These are phyloP conservation scores for Hemisphaericaspora lyxosophila DNA, from an alignment of 1,139 yeast species.

Conservation along the genomic window DNA sequence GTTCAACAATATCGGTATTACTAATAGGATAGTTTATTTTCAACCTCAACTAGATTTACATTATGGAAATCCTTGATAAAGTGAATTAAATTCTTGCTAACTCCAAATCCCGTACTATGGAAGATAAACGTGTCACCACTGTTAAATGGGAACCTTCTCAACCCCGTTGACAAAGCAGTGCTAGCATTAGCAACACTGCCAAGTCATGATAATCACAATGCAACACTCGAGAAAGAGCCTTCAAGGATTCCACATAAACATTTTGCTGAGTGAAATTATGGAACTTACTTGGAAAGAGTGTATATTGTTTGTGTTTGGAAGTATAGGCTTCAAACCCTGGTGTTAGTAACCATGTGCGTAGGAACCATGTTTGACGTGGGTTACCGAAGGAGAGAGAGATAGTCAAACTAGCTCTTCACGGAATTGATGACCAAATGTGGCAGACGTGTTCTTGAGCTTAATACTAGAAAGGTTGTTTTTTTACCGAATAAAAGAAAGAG, in stretches of 20 bases:
- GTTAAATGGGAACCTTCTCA: conserved; percentile 51
- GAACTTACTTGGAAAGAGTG: conserved; percentile 42
- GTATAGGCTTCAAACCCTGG: conserved; percentile 28
- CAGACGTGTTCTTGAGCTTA: neutral
- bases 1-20: conserved; percentile 43
- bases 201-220: conserved; percentile 42
- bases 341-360: conserved; percentile 49
- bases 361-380: conserved; percentile 46
- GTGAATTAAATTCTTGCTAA: conserved; percentile 52
- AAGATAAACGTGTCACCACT: conserved; percentile 53
- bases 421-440: neutral
- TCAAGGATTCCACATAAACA: conserved; percentile 28
- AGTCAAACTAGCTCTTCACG: conserved; percentile 15
- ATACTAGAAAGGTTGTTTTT: too few relatives aligned
- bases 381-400: conserved; percentile 15
- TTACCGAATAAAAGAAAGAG: neutral
- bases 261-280: conserved; percentile 18
- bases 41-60: conserved; percentile 40
- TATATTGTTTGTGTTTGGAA: conserved; percentile 24
- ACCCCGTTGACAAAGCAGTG: conserved; percentile 54
- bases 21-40: conserved; percentile 48
- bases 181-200: conserved; percentile 62
- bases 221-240: conserved; percentile 35
- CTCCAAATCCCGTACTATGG: conserved; percentile 53
- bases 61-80: conserved; percentile 44